A percentile compares a stretch with the other conserved stretches of the same genome.
phyloP scores from a whole-genome alignment of 2,329 filamentous ascomycete species.

The Cyphellophora europaea region DNA sequence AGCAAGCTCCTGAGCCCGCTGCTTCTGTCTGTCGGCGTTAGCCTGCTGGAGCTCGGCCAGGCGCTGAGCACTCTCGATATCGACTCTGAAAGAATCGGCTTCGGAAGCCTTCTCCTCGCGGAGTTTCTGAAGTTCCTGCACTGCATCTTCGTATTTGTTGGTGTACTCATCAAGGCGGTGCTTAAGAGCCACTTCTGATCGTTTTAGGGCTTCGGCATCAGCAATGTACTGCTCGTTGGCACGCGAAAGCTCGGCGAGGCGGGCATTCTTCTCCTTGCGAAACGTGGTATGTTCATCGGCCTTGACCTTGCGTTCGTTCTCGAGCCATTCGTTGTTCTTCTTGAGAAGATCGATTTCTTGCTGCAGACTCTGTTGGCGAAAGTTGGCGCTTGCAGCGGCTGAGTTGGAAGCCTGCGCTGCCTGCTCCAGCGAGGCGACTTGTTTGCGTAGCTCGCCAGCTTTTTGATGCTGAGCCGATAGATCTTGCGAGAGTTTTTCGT shows the following conservation, averaged over 20 bases:
- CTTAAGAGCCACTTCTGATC: constrained; percentile 70
- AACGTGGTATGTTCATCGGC: constrained; percentile 77
- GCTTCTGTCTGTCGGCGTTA: constrained; percentile 49
- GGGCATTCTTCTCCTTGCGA: constrained; percentile 87
- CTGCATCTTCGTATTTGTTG: constrained; percentile 75
- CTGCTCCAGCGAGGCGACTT: constrained; percentile 74
- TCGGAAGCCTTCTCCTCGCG: constrained; percentile 72
- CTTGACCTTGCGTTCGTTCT: constrained; percentile 85
- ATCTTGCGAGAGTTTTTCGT: constrained; percentile 78
- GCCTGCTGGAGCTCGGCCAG: constrained; percentile 64
- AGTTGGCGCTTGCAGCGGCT: constrained; percentile 70
- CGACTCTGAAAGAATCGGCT: constrained; percentile 79
- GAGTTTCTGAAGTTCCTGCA: constrained; percentile 73
- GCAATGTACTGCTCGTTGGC: constrained; percentile 77
- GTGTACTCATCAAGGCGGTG: constrained; percentile 75
- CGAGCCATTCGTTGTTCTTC: constrained; percentile 87
- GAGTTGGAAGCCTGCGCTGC: constrained; percentile 73
- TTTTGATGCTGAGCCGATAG: constrained; percentile 83
- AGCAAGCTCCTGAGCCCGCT: constrained; percentile 50
- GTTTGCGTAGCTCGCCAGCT: constrained; percentile 70
- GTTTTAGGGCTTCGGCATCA: constrained; percentile 65
- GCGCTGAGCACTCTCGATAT: constrained; percentile 70
- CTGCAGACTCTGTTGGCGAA: constrained; percentile 79
- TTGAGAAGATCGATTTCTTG: constrained; percentile 85
- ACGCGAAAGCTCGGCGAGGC: constrained; percentile 79